Percentiles rank a stretch among this genome's conserved stretches.
phyloP scores from a whole-genome alignment of 2,329 filamentous ascomycete species.

The Anisogramma anomala region DNA sequence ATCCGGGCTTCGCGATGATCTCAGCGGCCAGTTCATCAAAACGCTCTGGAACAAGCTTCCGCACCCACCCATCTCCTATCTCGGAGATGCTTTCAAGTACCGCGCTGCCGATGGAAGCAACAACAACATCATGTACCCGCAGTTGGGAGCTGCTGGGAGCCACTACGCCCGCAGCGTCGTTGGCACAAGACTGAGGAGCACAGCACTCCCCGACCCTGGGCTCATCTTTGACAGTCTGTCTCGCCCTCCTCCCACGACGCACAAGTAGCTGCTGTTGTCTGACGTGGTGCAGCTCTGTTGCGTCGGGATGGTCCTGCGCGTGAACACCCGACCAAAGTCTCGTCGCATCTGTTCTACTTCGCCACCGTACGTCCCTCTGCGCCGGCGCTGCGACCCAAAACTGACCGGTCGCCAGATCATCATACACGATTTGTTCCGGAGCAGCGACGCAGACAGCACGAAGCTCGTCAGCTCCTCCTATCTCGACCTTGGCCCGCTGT shows the following conservation, averaged over 20 bases:
- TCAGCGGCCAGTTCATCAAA: conserved; percentile 29
- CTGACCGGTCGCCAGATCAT: conserved; percentile 33
- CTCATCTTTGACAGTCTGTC: conserved; percentile 46
- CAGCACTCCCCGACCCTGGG: conserved; percentile 46
- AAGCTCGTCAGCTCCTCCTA: conserved; percentile 62
- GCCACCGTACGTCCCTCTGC: conserved; percentile 40
- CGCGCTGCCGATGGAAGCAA: conserved; percentile 21
- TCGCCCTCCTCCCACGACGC: not conserved
- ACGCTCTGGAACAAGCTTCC: conserved; percentile 43
- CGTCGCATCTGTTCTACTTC: conserved; percentile 7
- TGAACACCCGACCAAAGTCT: conserved; percentile 4
- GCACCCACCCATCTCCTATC: conserved; percentile 38
- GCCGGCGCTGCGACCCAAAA: not conserved
- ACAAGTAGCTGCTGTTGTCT: not conserved
- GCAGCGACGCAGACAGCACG: conserved; percentile 49
- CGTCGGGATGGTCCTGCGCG: not conserved
- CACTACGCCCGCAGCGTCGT: conserved; percentile 52
- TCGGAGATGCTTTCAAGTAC: conserved; percentile 17
- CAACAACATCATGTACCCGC: conserved; percentile 49
- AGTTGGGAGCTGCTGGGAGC: conserved; percentile 54
- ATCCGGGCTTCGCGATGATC: not conserved
- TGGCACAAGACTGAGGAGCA: conserved; percentile 29
- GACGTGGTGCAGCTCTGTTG: not conserved
- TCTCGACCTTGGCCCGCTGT: conserved; percentile 60
- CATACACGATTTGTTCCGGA: conserved; percentile 51